phyloP scores from a whole-genome alignment of 352 stramenopile species.

The Phytophthora fragariaefolia region DNA sequence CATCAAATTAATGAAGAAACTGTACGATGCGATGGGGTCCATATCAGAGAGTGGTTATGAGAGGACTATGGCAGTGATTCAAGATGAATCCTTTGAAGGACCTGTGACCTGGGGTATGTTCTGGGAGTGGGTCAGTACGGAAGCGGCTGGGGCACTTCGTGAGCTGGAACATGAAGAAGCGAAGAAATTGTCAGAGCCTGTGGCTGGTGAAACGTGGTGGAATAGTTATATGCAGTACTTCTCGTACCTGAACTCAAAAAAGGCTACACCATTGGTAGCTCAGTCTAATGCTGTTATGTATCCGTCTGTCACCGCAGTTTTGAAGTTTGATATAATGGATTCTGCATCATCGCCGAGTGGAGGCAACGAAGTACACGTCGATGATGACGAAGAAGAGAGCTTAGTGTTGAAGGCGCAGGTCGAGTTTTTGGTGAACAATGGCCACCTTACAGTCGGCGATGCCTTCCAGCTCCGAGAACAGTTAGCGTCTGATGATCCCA shows the following conservation, averaged over 20 bases:
- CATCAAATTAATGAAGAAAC: conserved; percentile 75
- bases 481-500: conserved; percentile 58
- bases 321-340: conserved; percentile 11
- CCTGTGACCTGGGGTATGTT: conserved; percentile 87
- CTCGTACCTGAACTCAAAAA: conserved; percentile 44
- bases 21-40: conserved; percentile 75
- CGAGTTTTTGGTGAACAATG: conserved; percentile 76
- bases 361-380: neutral
- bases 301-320: conserved; percentile 26
- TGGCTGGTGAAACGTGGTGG: conserved; percentile 70
- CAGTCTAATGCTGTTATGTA: conserved; percentile 36
- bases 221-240: conserved; percentile 62
- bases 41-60: conserved; percentile 75
- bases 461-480: conserved; percentile 75
- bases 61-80: conserved; percentile 58
- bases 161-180: conserved; percentile 69
- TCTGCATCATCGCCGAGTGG: neutral
- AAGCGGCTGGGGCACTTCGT: conserved; percentile 71
- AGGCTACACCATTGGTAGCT: conserved; percentile 29
- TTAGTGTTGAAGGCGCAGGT: conserved; percentile 76
- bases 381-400: conserved; percentile 33
- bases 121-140: conserved; percentile 88
- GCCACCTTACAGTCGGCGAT: conserved; percentile 65
- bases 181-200: conserved; percentile 47
- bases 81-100: conserved; percentile 66